Evolutionary conservation across 441 rosid species (phyloP).

Genomic region (Eruca vesicaria): DNA sequence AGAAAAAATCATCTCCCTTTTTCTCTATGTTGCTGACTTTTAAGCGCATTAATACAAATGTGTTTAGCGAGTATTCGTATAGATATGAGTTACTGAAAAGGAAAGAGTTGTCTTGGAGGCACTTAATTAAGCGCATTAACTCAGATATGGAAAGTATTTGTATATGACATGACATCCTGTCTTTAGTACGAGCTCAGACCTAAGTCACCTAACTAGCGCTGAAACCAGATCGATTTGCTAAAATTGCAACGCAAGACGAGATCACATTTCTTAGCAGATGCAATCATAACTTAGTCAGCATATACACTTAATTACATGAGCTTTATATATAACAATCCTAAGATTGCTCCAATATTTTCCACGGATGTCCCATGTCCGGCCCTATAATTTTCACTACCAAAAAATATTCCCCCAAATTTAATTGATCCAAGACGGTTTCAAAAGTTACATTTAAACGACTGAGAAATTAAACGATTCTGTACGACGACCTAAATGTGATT

Average conservation of each 20-base stretch:
- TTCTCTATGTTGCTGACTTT: too few species aligned
- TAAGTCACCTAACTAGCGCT: too few species aligned
- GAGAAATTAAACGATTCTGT: background rate
- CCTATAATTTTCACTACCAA: background rate
- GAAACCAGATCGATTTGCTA: background rate
- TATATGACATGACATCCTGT: too few species aligned
- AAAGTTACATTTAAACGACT: background rate
- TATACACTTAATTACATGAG: background rate
- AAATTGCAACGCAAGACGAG: background rate
- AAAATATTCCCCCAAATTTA: background rate
- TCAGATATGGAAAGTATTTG: background rate
- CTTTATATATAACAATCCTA: background rate
- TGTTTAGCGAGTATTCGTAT: too few species aligned
- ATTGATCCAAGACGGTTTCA: background rate
- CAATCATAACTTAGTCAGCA: too few species aligned
- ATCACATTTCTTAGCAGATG: background rate
- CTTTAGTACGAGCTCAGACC: too few species aligned
- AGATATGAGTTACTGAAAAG: too few species aligned
- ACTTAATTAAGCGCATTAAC: too few species aligned
- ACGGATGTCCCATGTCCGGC: background rate
- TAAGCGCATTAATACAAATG: too few species aligned
- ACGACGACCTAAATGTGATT: background rate
- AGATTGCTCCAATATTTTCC: background rate
- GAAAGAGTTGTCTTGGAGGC: too few species aligned
- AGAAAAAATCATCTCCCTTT: too few species aligned